phyloP scores from a whole-genome alignment of 345 rosid species.

The Kernera saxatilis region DNA sequence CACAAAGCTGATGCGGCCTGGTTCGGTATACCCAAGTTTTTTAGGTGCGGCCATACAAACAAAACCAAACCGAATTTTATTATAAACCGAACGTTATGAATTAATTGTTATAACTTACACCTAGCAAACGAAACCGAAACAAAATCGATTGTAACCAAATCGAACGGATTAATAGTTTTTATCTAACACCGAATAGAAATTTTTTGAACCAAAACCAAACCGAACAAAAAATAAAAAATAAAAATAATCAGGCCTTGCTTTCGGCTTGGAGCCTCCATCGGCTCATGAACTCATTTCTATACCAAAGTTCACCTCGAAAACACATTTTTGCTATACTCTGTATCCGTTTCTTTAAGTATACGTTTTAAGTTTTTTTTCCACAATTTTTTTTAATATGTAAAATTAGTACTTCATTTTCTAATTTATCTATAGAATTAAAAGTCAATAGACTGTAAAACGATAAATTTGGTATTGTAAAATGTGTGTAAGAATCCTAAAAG shows the following conservation, averaged over 20 bases:
- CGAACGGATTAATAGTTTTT: background rate
- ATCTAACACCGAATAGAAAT: background rate
- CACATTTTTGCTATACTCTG: background rate
- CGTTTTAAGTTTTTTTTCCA: background rate
- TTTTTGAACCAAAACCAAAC: background rate
- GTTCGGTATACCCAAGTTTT: too few species aligned
- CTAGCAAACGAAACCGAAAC: background rate
- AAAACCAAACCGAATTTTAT: background rate
- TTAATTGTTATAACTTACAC: background rate
- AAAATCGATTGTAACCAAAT: background rate
- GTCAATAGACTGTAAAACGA: background rate
- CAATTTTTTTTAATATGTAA: too few species aligned
- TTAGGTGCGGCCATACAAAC: background rate
- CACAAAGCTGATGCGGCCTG: too few species aligned
- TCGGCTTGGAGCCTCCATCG: background rate
- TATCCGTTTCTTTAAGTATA: constrained; percentile 4
- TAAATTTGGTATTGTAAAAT: background rate
- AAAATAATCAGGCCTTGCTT: background rate
- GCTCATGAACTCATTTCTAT: background rate
- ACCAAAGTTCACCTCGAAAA: background rate
- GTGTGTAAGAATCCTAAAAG: background rate
- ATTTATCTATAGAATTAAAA: background rate
- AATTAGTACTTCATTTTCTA: background rate
- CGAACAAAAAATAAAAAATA: background rate
- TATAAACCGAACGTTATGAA: background rate